A percentile compares a stretch with the other conserved stretches of the same genome.
Evolutionary conservation across 208 protist genomes (phyloP).

Genomic region (Crithidia acanthocephali): DNA sequence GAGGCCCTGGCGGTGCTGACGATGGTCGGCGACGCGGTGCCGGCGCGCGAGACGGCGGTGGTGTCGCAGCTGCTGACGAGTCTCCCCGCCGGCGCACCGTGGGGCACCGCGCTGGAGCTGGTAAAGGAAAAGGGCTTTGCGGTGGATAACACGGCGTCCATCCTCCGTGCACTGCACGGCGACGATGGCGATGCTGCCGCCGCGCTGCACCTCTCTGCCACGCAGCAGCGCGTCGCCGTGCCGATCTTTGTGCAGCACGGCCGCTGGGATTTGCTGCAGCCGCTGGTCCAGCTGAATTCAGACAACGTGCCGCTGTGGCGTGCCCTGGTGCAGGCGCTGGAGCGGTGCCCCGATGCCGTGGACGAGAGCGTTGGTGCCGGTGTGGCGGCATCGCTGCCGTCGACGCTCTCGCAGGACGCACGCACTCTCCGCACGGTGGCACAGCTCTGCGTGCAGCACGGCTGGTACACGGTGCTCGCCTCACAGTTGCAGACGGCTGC

Average conservation of each 20-base stretch:
- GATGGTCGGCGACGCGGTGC: slow-evolving; percentile 43
- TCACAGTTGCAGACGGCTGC: not conserved
- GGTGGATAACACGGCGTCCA: not conserved
- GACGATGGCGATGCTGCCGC: not conserved
- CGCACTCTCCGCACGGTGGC: slow-evolving; percentile 11
- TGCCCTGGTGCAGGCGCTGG: slow-evolving; percentile 29
- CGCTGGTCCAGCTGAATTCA: not conserved
- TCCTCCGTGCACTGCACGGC: slow-evolving; percentile 24
- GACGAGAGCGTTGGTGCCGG: slow-evolving; percentile 1
- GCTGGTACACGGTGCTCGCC: slow-evolving; percentile 21
- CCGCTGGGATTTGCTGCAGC: slow-evolving; percentile 22
- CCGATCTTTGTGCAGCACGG: slow-evolving; percentile 25
- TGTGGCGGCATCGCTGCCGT: slow-evolving; percentile 11
- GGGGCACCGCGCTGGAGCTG: slow-evolving; percentile 38
- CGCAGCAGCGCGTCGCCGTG: slow-evolving; percentile 10
- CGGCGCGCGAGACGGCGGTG: slow-evolving; percentile 29
- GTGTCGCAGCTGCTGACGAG: slow-evolving; percentile 46
- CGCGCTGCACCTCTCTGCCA: not conserved
- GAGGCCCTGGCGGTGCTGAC: slow-evolving; percentile 55
- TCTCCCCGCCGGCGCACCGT: slow-evolving; percentile 55
- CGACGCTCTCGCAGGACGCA: not conserved
- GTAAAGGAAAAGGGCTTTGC: slow-evolving; percentile 1
- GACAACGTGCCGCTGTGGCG: slow-evolving; percentile 21
- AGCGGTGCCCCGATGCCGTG: slow-evolving; percentile 12
- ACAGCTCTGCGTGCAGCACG: slow-evolving; percentile 32